Evolutionary conservation across 1,139 yeast species (phyloP).

Genomic region (Suhomyces bribrorum): DNA sequence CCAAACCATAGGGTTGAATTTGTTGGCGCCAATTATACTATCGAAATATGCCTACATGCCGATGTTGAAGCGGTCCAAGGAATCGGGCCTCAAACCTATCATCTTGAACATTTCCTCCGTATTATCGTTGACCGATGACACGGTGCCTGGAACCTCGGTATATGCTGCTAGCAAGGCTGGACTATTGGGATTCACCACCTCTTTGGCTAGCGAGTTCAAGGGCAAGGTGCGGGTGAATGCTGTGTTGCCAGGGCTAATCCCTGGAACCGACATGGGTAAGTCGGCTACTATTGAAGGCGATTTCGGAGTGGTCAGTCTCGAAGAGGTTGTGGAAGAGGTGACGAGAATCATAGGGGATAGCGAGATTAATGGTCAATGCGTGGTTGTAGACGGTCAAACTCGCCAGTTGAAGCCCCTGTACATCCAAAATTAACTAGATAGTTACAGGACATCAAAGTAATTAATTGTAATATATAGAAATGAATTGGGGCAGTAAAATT

Average conservation of each 20-base stretch:
- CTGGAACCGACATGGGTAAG: slow-evolving; percentile 71
- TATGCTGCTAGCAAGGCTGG: slow-evolving; percentile 88
- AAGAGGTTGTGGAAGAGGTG: slow-evolving; percentile 30
- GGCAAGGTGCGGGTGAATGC: slow-evolving; percentile 59
- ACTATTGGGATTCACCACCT: slow-evolving; percentile 60
- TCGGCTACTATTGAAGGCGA: slow-evolving; percentile 26
- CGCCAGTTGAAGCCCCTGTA: too few species aligned
- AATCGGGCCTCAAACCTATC: slow-evolving; percentile 21
- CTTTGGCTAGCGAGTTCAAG: slow-evolving; percentile 64
- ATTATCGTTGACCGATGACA: slow-evolving; percentile 48
- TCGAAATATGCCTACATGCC: slow-evolving; percentile 47
- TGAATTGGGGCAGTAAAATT: too few species aligned
- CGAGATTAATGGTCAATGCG: slow-evolving; percentile 42
- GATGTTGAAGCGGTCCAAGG: slow-evolving; percentile 38
- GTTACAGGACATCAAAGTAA: too few species aligned
- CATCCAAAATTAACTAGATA: too few species aligned
- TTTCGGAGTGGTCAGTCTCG: slow-evolving; percentile 21
- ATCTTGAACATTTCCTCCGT: slow-evolving; percentile 74
- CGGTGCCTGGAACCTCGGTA: slow-evolving; percentile 63
- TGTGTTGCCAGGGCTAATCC: slow-evolving; percentile 70
- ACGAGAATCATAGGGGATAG: slow-evolving; percentile 32
- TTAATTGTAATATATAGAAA: too few species aligned
- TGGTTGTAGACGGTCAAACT: slow-evolving; percentile 24
- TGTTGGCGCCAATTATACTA: slow-evolving; percentile 64
- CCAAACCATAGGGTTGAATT: slow-evolving; percentile 57